A percentile compares a stretch with the other conserved stretches of the same genome.
These are phyloP conservation scores for Coffea humblotiana DNA, from an alignment of 305 asterid species.

Conservation along the genomic window DNA sequence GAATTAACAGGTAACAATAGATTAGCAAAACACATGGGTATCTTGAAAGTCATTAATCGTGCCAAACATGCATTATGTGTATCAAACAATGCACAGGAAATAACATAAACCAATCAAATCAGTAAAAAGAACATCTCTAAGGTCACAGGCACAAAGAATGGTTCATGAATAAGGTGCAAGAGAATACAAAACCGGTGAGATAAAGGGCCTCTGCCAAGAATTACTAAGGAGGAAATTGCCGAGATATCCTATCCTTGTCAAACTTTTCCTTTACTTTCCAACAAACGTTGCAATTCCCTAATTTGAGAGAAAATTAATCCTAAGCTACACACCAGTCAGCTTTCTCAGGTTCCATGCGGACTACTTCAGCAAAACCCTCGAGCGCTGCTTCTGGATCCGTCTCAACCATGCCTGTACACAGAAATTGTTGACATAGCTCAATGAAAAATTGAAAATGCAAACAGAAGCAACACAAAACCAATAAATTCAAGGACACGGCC, in stretches of 20 bases:
- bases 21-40: not conserved
- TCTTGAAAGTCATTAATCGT: not conserved
- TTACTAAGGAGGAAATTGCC: not conserved
- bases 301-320: not conserved
- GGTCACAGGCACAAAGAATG: not conserved
- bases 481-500: not conserved
- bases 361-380: conserved; percentile 90
- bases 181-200: not conserved
- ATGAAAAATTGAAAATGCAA: not conserved
- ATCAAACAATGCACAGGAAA: not conserved
- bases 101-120: not conserved
- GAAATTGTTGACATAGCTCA: not conserved
- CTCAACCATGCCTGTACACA: conserved; percentile 72
- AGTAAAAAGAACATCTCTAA: not conserved
- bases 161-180: not conserved
- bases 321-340: conserved; percentile 75
- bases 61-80: not conserved
- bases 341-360: conserved; percentile 89
- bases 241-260: not conserved
- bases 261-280: not conserved
- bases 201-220: too few species aligned
- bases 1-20: not conserved
- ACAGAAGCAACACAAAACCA: not conserved
- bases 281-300: not conserved
- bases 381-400: conserved; percentile 93